A percentile compares a stretch with the other conserved stretches of the same genome.
Evolutionary conservation across 23 red algal genomes (phyloP).

Genomic region (Gracilaria gracilis): DNA sequence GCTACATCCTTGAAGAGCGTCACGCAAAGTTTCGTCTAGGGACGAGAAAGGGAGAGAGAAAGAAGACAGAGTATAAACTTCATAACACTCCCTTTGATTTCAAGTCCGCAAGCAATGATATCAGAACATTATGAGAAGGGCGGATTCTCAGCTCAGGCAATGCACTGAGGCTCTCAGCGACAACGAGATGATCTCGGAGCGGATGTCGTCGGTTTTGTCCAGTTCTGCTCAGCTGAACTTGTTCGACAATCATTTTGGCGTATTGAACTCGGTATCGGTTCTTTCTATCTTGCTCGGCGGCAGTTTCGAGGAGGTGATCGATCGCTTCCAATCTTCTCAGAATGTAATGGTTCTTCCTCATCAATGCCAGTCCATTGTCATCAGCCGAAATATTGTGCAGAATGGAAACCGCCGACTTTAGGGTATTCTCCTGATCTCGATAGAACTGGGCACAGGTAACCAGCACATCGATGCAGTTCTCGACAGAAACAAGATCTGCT

Average conservation of each 20-base stretch:
- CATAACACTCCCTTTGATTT: slow-evolving; percentile 1
- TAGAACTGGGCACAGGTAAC: slow-evolving; percentile 54
- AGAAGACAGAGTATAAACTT: no score
- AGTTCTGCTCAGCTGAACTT: slow-evolving; percentile 3
- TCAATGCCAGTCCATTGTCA: neutral
- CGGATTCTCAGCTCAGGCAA: neutral
- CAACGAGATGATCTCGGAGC: neutral
- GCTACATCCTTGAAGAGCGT: no score
- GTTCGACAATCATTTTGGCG: slow-evolving; percentile 5
- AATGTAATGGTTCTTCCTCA: neutral
- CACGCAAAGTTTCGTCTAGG: no score
- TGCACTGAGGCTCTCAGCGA: neutral
- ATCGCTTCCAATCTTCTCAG: slow-evolving; percentile 20
- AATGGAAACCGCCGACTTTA: slow-evolving; percentile 1
- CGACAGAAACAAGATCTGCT: slow-evolving; percentile 32
- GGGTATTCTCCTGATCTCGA: slow-evolving; percentile 42
- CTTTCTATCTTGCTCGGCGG: slow-evolving; percentile 15
- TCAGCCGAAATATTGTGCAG: neutral
- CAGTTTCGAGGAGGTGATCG: slow-evolving; percentile 7
- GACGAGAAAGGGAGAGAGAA: no score
- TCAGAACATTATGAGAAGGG: neutral
- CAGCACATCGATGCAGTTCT: slow-evolving; percentile 50
- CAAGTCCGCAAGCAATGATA: neutral
- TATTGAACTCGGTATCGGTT: slow-evolving; percentile 1
- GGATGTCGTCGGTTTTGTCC: neutral